Conservation (phyloP, 2,329 filamentous ascomycete genomes). For the Metarhizium sp. region DNA sequence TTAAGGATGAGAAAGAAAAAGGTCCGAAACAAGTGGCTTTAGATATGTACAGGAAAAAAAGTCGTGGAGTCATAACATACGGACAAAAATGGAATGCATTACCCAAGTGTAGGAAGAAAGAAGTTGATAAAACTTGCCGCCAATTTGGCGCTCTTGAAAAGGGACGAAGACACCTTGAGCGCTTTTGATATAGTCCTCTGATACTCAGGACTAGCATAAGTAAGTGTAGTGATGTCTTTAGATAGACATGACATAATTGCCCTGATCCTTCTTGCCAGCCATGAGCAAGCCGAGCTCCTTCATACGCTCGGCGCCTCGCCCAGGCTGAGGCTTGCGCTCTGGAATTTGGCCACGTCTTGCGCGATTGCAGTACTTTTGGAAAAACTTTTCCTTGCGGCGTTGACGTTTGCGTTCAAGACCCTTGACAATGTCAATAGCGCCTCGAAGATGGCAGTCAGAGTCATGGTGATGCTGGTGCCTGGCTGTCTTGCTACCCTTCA, state of each 20-base stretch:
- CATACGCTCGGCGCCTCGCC: constrained; percentile 90
- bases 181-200: neutral
- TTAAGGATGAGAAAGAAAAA: neutral
- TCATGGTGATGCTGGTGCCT: constrained; percentile 17
- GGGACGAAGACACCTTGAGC: neutral
- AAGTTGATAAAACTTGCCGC: neutral
- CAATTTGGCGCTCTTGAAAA: neutral
- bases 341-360: constrained; percentile 58
- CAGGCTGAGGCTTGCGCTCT: constrained; percentile 62
- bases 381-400: constrained; percentile 85
- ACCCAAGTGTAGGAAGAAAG: neutral
- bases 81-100: neutral
- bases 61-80: constrained; percentile 5
- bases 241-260: constrained; percentile 70
- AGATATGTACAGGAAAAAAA: constrained; percentile 8
- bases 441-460: constrained; percentile 61
- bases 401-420: constrained; percentile 91
- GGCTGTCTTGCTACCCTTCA: constrained; percentile 32
- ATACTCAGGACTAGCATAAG: neutral
- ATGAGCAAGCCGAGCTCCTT: constrained; percentile 69
- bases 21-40: neutral
- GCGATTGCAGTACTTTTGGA: constrained; percentile 81
- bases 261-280: constrained; percentile 67
- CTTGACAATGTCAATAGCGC: constrained; percentile 96
- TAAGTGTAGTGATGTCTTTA: constrained; percentile 25